Evolutionary conservation across 2,329 filamentous ascomycete genomes (phyloP).

Genomic region (Cytospora chrysosperma): DNA sequence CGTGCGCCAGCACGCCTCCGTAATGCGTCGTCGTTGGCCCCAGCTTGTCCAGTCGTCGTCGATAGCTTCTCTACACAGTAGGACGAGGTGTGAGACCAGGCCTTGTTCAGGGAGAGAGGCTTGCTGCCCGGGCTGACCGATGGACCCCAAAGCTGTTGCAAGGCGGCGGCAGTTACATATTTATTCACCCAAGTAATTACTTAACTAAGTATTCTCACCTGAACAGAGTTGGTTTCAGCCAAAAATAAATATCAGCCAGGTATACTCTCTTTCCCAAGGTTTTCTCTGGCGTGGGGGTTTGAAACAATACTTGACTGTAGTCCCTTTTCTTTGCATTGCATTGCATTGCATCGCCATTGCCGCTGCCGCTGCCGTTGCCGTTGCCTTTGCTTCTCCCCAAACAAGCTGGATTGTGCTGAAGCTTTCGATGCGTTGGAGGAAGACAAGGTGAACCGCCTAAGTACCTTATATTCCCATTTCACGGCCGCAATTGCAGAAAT

Average conservation of each 20-base stretch:
- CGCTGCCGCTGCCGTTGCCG: no score
- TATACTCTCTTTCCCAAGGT: background rate
- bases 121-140: background rate
- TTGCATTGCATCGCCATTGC: no score
- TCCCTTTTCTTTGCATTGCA: no score
- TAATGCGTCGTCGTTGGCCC: constrained; percentile 6
- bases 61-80: constrained; percentile 16
- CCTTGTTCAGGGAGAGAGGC: background rate
- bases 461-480: constrained; percentile 1
- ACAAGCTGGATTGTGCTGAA: background rate
- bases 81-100: background rate
- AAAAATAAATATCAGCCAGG: background rate
- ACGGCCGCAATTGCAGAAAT: constrained; percentile 3
- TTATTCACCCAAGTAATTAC: no score
- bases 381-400: no score
- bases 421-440: background rate
- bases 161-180: no score
- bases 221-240: no score
- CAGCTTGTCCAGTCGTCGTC: constrained; percentile 1
- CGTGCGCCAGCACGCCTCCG: background rate
- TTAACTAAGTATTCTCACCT: no score
- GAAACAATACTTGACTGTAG: background rate
- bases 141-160: background rate
- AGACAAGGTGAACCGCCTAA: background rate
- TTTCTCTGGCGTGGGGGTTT: background rate